Evolutionary conservation across 1,284 basidiomycete species (phyloP).

Genomic region (Thelephora terrestris): DNA sequence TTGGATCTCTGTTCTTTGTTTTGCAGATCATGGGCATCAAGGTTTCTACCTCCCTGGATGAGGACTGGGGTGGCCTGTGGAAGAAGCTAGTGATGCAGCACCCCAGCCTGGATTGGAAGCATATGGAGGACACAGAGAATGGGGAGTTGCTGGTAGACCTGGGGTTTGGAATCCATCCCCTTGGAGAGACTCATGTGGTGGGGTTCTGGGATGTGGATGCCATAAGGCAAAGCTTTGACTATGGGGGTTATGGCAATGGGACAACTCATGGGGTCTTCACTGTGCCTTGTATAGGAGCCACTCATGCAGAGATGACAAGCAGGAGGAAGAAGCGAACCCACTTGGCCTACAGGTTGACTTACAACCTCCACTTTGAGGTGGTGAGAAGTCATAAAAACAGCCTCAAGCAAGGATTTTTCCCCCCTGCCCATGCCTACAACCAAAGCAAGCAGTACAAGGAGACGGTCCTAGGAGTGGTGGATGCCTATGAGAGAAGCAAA

Average conservation of each 20-base stretch:
- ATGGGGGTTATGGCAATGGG: not conserved
- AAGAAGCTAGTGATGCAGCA: not conserved
- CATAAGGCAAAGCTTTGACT: not conserved
- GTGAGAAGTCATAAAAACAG: no score
- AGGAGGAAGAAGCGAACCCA: not conserved
- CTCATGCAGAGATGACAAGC: not conserved
- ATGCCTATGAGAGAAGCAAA: constrained; percentile 9
- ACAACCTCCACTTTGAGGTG: not conserved
- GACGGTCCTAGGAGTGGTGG: not conserved
- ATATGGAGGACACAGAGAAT: constrained; percentile 9
- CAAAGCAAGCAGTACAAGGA: not conserved
- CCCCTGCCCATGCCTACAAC: not conserved
- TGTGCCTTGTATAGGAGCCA: not conserved
- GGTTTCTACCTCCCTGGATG: constrained; percentile 3
- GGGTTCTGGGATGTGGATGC: not conserved
- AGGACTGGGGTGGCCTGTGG: not conserved
- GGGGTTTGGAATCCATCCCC: constrained; percentile 3
- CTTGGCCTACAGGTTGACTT: not conserved
- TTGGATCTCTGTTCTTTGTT: constrained; percentile 15
- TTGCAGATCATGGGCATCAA: constrained; percentile 14
- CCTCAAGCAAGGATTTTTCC: no score
- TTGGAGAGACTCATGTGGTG: not conserved
- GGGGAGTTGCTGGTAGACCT: constrained; percentile 10
- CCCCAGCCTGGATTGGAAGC: constrained; percentile 7
- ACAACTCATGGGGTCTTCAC: not conserved